Percentiles rank a stretch among this genome's conserved stretches.
phyloP scores from a whole-genome alignment of 306 rosid species.

The Rosa chinensis region DNA sequence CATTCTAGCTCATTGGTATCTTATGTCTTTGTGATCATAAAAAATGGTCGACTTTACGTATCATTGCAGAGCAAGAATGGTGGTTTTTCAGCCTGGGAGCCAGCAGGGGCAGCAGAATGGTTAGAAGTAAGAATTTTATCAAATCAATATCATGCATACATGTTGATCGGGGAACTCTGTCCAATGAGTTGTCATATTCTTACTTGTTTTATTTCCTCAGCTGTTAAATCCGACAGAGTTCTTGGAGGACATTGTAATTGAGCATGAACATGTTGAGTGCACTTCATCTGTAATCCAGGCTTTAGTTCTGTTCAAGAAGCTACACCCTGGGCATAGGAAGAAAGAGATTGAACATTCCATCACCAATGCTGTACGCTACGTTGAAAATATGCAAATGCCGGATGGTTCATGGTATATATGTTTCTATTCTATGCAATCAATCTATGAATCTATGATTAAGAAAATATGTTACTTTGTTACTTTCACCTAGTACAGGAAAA shows the following conservation, averaged over 20 bases:
- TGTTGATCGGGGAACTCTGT: too few relatives aligned
- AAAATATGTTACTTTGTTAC: background rate
- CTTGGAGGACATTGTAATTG: slow-evolving; percentile 5
- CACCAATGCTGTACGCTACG: background rate
- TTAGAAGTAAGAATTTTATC: slow-evolving; percentile 50
- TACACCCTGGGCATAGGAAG: slow-evolving; percentile 10
- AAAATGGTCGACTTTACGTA: background rate
- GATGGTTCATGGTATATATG: slow-evolving; percentile 16
- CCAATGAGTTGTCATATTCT: background rate
- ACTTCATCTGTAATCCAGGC: slow-evolving; percentile 10
- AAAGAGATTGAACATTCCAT: slow-evolving; percentile 1
- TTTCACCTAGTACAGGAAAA: background rate
- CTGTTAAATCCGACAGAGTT: slow-evolving; percentile 6
- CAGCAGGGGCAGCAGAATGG: slow-evolving; percentile 53
- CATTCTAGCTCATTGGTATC: background rate
- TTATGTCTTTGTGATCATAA: background rate
- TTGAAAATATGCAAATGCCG: background rate
- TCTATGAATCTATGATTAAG: background rate
- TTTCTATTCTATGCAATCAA: background rate
- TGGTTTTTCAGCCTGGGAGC: slow-evolving; percentile 72
- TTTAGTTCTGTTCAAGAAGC: background rate
- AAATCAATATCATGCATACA: too few relatives aligned
- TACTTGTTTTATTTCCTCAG: background rate
- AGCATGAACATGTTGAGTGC: slow-evolving; percentile 20
- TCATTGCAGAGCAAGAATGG: slow-evolving; percentile 59